Base-by-base conservation (phyloP, 1,284 basidiomycete genomes). In the Earliella scabrosa region DNA sequence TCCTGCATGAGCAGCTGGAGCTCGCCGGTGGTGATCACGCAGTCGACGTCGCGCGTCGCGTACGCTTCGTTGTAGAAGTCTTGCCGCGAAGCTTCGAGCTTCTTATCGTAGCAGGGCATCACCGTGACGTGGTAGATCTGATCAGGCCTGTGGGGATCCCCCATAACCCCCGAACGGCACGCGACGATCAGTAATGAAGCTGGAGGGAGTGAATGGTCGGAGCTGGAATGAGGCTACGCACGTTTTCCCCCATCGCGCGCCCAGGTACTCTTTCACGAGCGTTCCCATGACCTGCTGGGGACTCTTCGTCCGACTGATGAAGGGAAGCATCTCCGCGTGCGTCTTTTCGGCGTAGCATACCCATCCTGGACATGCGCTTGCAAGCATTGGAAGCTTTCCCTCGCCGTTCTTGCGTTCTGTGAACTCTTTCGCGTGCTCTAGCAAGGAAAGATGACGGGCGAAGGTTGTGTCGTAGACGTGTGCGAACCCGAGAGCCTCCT, bases 21-120 rank as follows among this genome's bases (percentile, higher is more conserved):
- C 74, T 99, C 97, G 39, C 95, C 95, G 0, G 97, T 98, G 9
- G 97, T 99, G 63, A 99, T 85, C 20, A 99, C 97, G 69, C 95
- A 98, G 75, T 99, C 97, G 39, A 98, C 94, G 61, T 99, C 97
- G 54, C 95, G 82, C 7, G 93, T 93, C 61, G 85, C 80, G 73
- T 90, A 90, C 4, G 82, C 66, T 16, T 88, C 88, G 58, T 88
- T 87, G 71, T 93, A 93, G 71, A 97, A 98, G 70, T 97, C 95
- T 45, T 87, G 82, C 24, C 97, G 83, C 14, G 93, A 96, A 0
- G 97, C 97, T 76, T 99, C 97, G 24, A 99, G 87, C 72, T 99
- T 99, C 77, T 99, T 99, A 81, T 99, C 97, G 73, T 98, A 99
- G 75, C 97, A 99, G 0, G 97, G 96, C 96, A 99, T 99, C 38